Conservation (phyloP, 257 asterid genomes). For the Solanum sejunctum region DNA sequence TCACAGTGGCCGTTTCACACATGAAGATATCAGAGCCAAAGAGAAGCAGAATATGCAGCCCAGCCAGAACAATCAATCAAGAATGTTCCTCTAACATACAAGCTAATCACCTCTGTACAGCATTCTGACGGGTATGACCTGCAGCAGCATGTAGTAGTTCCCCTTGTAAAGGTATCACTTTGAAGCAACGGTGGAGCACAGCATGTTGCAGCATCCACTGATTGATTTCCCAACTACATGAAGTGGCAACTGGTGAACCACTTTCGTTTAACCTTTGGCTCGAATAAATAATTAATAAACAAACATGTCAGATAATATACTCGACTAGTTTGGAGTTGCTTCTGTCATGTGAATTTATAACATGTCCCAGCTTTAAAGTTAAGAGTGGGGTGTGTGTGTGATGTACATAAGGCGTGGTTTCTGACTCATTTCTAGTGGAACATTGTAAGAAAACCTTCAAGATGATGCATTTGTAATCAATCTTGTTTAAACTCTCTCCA, state of each 20-base stretch:
- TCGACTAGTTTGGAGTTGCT: not conserved
- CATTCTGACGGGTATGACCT: constrained; percentile 37
- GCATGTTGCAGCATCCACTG: not conserved
- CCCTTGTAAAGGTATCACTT: not conserved
- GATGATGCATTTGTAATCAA: not conserved
- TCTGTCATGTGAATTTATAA: not conserved
- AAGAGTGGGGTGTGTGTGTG: not conserved
- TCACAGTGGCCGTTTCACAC: constrained; percentile 58
- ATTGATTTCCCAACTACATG: not conserved
- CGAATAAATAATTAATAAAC: not conserved
- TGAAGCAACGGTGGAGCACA: not conserved
- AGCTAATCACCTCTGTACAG: constrained; percentile 65
- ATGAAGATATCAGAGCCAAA: constrained; percentile 70
- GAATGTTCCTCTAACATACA: constrained; percentile 66
- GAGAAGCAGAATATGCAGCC: constrained; percentile 65
- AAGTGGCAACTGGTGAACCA: not conserved
- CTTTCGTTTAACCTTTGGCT: not conserved
- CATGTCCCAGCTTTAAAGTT: not conserved
- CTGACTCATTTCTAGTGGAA: not conserved
- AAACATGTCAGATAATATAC: not conserved
- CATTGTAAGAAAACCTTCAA: not conserved
- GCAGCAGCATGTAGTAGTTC: constrained; percentile 1
- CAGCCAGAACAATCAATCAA: constrained; percentile 32
- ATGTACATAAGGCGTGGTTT: not conserved
- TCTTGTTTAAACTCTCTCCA: not conserved